Base-by-base conservation (phyloP, 257 asterid species). In the Solanum rostratum region DNA sequence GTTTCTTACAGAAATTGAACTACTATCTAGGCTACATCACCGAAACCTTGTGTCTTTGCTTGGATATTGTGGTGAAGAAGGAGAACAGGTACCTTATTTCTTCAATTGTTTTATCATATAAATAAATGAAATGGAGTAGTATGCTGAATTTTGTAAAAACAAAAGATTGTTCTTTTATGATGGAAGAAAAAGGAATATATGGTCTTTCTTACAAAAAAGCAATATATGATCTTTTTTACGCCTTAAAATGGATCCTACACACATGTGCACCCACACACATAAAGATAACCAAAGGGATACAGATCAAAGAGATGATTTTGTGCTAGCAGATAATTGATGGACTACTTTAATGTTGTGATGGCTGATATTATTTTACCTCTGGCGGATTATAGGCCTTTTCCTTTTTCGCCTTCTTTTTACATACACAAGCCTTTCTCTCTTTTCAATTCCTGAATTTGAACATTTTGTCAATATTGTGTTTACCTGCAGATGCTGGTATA, bases 11-110 rank as follows among this genome's bases (percentile, higher is more conserved):
- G 99, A 97, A 87, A 93, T 97, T 66, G 94, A 97, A 87, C 88
- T 95, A 10, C 84, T 97, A 82, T 97, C 99, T 19, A 93, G 99
- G 90, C 63, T 94, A 88, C 99, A 97, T 89, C 99, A 97, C 55
- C 85, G 99, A 83, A 97, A 97, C 91, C 90, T 97, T 43, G 97
- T 97, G 39, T 91, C 98, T 29, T 90, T 97, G 91, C 24, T 91
- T 53, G 99, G 99, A 65, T 97, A 94, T 84, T 97, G 95, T 83
- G 99, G 94, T 57, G 98, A 95, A 87, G 96, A 95, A 88, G 97
- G 93, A n/a, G 99, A 95, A 90, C 99, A 97, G 97, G 99, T 97
- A 91, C 81, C 60, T 76, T 50, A 27, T 76, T 49, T 49, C 63
- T 76, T 76, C 55, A 71, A 6, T 71, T 14, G 55, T 41, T 37